Evolutionary conservation across 2,329 filamentous ascomycete genomes (phyloP), one percentile per base, ranked within the genome.

Genomic region (Rutstroemia sydowiana): DNA sequence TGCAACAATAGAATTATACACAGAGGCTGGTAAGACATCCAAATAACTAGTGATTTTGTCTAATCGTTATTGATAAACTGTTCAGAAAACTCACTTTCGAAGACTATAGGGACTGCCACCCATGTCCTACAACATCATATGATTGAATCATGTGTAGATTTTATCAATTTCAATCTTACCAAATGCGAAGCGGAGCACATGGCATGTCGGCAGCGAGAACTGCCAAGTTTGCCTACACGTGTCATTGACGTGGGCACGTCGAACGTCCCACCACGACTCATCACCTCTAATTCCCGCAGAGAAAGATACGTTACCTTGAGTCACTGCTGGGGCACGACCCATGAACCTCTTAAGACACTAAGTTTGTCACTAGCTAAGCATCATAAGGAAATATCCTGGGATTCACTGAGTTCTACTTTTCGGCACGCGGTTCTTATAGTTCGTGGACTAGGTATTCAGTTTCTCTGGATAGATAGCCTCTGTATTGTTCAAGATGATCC

Each of bases 401-500:
- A 11, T 40, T 21, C 11, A 11, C 18, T 16, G 16, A 41, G 8
- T 1, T 45, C 5, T 26, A 45, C 23, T 3, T n/a, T 45, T 3
- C 11, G 16, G 7, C 21, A 45, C 16, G 42, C 42, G n/a, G 16
- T 45, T 7, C 30, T 16, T 1, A 32, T 45, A 11, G 20, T 26
- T 3, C 21, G 42, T 18, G 3, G 13, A 16, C 20, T 45, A 14
- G 21, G 23, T 14, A 45, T 45, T 13, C 11, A 16, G 8, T 45
- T 30, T 32, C 23, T 45, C n/a, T 45, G 42, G 42, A 14, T 45
- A 5, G 42, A 45, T 45, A 26, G 23, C n/a, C 9, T 45, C 13
- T 45, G 42, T 14, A 45, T 44, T n/a, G 20, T 28, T 30, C 42
- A 44, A 28, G 42, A 44, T 44, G n/a, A n/a, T n/a, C n/a, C n/a